Percentiles rank a stretch among this genome's conserved stretches.
Conservation (phyloP, 2,329 filamentous ascomycete genomes). For the Aureobasidium sp. region DNA sequence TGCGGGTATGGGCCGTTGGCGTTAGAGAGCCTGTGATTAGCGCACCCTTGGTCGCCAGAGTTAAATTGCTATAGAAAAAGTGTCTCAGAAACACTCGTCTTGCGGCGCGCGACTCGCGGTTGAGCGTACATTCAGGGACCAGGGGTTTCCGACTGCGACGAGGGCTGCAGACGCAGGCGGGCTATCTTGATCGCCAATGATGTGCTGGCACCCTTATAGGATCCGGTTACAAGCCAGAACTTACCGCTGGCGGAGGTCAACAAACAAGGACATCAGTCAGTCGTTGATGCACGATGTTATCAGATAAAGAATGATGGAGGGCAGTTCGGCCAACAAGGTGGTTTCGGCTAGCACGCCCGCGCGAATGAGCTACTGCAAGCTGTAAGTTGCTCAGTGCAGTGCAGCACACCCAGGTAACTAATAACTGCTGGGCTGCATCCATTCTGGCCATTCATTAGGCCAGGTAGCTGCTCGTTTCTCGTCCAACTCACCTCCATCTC, state of each 20-base stretch:
- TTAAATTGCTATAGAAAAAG: slow-evolving; percentile 6
- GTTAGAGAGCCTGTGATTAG: slow-evolving; percentile 7
- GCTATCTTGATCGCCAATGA: slow-evolving; percentile 9
- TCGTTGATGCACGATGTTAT: slow-evolving; percentile 6
- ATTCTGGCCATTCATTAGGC: neutral
- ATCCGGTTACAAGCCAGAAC: neutral
- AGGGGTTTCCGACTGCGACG: neutral
- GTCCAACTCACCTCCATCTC: neutral
- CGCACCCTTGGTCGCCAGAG: slow-evolving; percentile 3
- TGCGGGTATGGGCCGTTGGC: slow-evolving; percentile 10
- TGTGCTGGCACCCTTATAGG: slow-evolving; percentile 1
- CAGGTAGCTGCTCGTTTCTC: neutral
- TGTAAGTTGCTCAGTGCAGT: no score
- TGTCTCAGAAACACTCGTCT: slow-evolving; percentile 8
- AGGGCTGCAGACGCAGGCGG: neutral
- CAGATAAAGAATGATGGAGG: neutral
- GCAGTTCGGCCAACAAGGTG: neutral
- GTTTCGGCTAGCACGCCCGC: neutral
- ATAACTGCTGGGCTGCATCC: neutral
- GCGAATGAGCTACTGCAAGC: neutral
- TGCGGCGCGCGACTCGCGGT: slow-evolving; percentile 1
- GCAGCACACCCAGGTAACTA: no score
- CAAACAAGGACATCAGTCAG: slow-evolving; percentile 2
- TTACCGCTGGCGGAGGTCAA: neutral
- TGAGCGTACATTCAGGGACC: neutral